Base-by-base conservation (phyloP, 257 asterid species). In the Parsonsia alboflavescens region DNA sequence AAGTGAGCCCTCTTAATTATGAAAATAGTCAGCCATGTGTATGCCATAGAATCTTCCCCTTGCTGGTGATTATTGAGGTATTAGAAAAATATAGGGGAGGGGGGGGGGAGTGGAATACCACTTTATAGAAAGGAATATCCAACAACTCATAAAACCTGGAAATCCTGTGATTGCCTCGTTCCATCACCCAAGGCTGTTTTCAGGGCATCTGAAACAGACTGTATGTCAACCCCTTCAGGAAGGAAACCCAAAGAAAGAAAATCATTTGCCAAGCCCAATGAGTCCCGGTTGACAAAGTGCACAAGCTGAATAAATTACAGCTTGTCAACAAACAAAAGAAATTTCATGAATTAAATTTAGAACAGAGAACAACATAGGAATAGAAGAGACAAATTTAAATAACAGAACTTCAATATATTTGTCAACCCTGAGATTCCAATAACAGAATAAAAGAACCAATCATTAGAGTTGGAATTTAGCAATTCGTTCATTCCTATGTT, bases 221-320 rank as follows among this genome's bases (percentile, higher is more conserved):
- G 90, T 71, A 89, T 73, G 71, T 92, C 91, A 59, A 85, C 82
- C 67, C 97, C 98, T 84, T 94, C 99, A 46, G 97, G 97, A 76
- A 94, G 64, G 84, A 94, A 94, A 75, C 99, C 99, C 84, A 94
- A 87, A 70, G 98, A 90, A 58, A 94, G 93, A 76, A 88, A 92
- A 86, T 90, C 97, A 84, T 92, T 89, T 77, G 97, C 99, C 84
- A 94, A 86, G 53, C 99, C 95, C 79, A 90, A 73, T 70, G 99
- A 92, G 80, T 94, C 99, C 49, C 91, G 91, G 81, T 94, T 94
- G 77, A 94, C 96, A 48, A 94, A 94, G 89, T 94, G 99, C 86
- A 94, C 99, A 79, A 94, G 89, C 98, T 94, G 96, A 78, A 81
- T 78, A 21, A 78, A 59, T 1, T 10, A 59, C 21, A 59, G 19